phyloP scores from a whole-genome alignment of 306 rosid genomes.

The Urtica urens region DNA sequence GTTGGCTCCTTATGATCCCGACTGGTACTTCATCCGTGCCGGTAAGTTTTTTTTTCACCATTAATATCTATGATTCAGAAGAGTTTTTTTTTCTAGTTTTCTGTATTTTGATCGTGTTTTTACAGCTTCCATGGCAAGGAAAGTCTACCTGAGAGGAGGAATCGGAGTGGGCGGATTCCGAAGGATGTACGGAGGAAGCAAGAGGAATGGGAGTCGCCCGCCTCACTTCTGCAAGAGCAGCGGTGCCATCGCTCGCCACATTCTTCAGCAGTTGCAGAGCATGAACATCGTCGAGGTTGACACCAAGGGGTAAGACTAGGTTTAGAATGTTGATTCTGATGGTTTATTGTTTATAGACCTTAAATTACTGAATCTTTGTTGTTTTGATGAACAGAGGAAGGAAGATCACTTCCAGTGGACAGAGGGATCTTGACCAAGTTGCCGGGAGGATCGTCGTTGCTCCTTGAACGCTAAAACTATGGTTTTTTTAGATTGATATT shows the following conservation, averaged over 20 bases:
- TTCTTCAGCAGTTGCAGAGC: conserved; percentile 33
- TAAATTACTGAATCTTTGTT: neutral
- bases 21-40: conserved; percentile 46
- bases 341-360: neutral
- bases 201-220: conserved; percentile 58
- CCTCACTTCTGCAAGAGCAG: conserved; percentile 54
- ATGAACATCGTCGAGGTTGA: conserved; percentile 31
- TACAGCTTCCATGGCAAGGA: conserved; percentile 55
- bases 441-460: conserved; percentile 48
- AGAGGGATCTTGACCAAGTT: conserved; percentile 55
- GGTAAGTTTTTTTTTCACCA: conserved; percentile 16
- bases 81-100: neutral
- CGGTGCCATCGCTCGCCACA: conserved; percentile 44
- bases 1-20: conserved; percentile 50
- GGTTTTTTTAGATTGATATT: conserved; percentile 8
- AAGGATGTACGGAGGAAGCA: conserved; percentile 47
- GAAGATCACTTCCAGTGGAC: conserved; percentile 42
- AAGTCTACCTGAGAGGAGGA: conserved; percentile 53
- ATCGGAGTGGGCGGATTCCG: conserved; percentile 50
- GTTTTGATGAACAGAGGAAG: conserved; percentile 27
- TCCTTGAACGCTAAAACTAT: conserved; percentile 18
- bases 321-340: too few species aligned
- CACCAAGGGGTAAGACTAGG: conserved; percentile 34
- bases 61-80: too few species aligned
- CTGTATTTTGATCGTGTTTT: neutral